phyloP scores from a whole-genome alignment of 1,139 yeast species.

The Fermentozyma sake region DNA sequence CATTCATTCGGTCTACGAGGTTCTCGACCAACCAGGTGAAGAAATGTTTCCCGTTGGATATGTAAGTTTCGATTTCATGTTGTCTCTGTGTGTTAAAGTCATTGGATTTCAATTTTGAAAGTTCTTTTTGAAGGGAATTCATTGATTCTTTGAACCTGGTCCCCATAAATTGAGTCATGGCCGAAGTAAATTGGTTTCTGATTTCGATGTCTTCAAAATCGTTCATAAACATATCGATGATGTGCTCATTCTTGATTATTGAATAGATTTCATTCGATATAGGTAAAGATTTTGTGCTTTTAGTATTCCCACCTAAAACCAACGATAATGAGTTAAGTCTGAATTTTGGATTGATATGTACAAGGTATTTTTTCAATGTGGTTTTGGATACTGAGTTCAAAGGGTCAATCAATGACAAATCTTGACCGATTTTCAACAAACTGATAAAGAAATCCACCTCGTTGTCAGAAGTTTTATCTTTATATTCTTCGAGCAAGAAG shows the following conservation, averaged over 20 bases:
- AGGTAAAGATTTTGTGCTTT: conserved; percentile 47
- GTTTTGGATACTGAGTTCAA: conserved; percentile 28
- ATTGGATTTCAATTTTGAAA: conserved; percentile 18
- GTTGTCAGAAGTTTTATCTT: conserved; percentile 14
- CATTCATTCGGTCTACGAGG: conserved; percentile 43
- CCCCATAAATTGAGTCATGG: conserved; percentile 52
- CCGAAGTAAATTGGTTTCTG: conserved; percentile 59
- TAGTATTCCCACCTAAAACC: conserved; percentile 50
- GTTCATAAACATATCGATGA: conserved; percentile 46
- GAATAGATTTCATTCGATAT: conserved; percentile 43
- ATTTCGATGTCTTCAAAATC: conserved; percentile 61
- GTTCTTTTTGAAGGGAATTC: conserved; percentile 50
- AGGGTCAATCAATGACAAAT: conserved; percentile 42
- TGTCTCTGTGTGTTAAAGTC: conserved; percentile 4
- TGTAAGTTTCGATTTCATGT: conserved; percentile 6
- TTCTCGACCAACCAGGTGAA: conserved; percentile 37
- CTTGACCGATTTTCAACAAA: conserved; percentile 57
- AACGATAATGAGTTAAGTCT: conserved; percentile 60
- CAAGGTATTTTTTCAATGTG: conserved; percentile 32
- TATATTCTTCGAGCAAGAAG: conserved; percentile 24
- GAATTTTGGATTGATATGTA: conserved; percentile 39
- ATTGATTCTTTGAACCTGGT: conserved; percentile 64
- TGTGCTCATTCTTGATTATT: conserved; percentile 29
- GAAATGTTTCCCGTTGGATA: conserved; percentile 35
- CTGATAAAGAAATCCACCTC: conserved; percentile 46